Percentiles rank a stretch among this genome's conserved stretches.
These are phyloP conservation scores for Alternaria angustiovoidea DNA, from an alignment of 2,329 filamentous ascomycete genomes.

Conservation along the genomic window DNA sequence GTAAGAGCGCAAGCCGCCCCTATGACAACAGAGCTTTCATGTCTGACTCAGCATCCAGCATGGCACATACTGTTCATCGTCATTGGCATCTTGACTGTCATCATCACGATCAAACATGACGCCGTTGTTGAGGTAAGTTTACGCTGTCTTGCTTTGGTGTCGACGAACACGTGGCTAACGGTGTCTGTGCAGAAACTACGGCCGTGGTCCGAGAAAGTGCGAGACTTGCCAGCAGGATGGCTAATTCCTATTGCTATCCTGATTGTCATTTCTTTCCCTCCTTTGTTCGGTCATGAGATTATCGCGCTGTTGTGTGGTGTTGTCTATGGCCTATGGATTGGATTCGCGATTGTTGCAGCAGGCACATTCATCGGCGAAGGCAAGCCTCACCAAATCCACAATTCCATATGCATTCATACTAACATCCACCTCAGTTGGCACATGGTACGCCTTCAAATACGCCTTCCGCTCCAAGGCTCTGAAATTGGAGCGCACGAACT, in stretches of 20 bases:
- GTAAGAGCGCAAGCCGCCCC: slow-evolving; percentile 25
- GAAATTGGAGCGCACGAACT: slow-evolving; percentile 46
- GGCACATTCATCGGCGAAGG: slow-evolving; percentile 48
- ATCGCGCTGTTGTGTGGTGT: slow-evolving; percentile 47
- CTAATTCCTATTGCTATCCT: slow-evolving; percentile 47
- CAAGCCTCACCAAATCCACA: slow-evolving; percentile 18
- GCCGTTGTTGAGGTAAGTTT: slow-evolving; percentile 41
- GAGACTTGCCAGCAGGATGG: slow-evolving; percentile 47
- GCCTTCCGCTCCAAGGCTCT: slow-evolving; percentile 39
- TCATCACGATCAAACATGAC: slow-evolving; percentile 43
- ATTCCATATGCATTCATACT: slow-evolving; percentile 6
- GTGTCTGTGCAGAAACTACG: slow-evolving; percentile 35
- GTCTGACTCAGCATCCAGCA: slow-evolving; percentile 31
- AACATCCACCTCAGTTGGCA: slow-evolving; percentile 36
- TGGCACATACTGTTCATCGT: slow-evolving; percentile 43
- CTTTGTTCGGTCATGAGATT: slow-evolving; percentile 47
- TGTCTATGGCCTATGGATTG: slow-evolving; percentile 46
- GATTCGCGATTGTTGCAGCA: slow-evolving; percentile 44
- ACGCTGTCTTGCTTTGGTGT: not conserved
- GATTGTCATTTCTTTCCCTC: slow-evolving; percentile 47
- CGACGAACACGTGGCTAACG: slow-evolving; percentile 15
- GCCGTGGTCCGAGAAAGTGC: slow-evolving; percentile 46
- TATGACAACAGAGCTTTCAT: not conserved
- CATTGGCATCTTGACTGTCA: slow-evolving; percentile 37
- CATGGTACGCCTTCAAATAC: slow-evolving; percentile 49